A percentile compares a stretch with the other conserved stretches of the same genome.
Evolutionary conservation across 2,329 filamentous ascomycete species (phyloP).

Genomic region (Neonectria punicea): DNA sequence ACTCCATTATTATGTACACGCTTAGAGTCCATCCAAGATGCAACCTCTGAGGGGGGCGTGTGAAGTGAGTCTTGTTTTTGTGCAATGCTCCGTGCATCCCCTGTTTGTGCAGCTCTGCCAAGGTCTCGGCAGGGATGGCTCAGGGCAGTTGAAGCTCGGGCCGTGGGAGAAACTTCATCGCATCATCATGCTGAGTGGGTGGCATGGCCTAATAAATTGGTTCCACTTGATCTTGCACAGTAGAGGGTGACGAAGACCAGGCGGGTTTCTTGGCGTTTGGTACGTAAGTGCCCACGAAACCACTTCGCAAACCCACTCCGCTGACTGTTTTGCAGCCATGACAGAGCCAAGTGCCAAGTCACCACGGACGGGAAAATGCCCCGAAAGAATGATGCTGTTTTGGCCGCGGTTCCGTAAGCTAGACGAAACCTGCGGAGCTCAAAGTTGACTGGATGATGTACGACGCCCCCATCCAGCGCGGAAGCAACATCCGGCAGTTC

Average conservation of each 20-base stretch:
- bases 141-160: slow-evolving; percentile 3
- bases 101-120: slow-evolving; percentile 1
- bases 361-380: neutral
- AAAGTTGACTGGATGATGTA: neutral
- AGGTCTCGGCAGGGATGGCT: neutral
- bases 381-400: neutral
- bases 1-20: slow-evolving; percentile 29
- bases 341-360: neutral
- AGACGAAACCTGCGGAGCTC: neutral
- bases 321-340: neutral
- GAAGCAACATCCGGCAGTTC: slow-evolving; percentile 1
- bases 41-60: slow-evolving; percentile 9
- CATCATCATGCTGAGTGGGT: slow-evolving; percentile 8
- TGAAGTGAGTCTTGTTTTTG: neutral
- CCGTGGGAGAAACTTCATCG: neutral
- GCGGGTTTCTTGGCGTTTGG: neutral
- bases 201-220: slow-evolving; percentile 9
- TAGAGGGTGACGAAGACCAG: neutral
- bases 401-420: too few species aligned
- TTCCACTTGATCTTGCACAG: neutral
- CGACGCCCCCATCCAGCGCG: neutral
- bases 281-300: neutral
- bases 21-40: slow-evolving; percentile 24
- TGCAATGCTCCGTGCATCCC: neutral
- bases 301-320: neutral